phyloP scores from a whole-genome alignment of 306 rosid genomes.

The Prunus fruticosa region DNA sequence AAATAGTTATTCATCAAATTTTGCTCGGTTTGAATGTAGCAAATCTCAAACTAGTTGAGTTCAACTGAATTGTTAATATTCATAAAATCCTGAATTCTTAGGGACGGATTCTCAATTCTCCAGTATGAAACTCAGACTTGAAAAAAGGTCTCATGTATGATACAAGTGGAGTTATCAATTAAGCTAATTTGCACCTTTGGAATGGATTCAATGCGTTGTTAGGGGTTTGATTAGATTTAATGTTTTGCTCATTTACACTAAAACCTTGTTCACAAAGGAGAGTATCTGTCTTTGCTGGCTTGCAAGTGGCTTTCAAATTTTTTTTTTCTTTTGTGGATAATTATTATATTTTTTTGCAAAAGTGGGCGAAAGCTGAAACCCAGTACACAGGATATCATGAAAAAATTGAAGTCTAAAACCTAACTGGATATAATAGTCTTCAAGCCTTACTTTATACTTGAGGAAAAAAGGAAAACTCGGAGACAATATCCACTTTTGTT shows the following conservation, averaged over 20 bases:
- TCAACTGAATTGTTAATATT: neutral
- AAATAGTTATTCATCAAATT: neutral
- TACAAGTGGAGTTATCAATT: neutral
- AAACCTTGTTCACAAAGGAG: neutral
- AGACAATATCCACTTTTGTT: neutral
- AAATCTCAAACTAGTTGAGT: neutral
- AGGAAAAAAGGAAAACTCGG: neutral
- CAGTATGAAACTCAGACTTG: neutral
- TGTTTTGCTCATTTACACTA: neutral
- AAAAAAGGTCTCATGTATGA: no score
- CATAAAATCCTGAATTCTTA: neutral
- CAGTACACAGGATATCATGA: neutral
- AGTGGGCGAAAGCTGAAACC: neutral
- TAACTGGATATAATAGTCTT: neutral
- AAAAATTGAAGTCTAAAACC: neutral
- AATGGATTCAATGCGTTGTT: neutral
- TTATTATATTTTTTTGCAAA: neutral
- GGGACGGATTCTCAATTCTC: neutral
- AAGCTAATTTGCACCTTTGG: neutral
- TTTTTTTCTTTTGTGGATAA: neutral
- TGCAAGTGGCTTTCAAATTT: neutral
- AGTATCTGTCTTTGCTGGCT: neutral
- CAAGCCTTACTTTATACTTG: neutral
- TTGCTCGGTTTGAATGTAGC: neutral
- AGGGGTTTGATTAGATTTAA: neutral